Base-by-base conservation (phyloP, 768 basidiomycete species). In the Pleurotus cornucopiae region DNA sequence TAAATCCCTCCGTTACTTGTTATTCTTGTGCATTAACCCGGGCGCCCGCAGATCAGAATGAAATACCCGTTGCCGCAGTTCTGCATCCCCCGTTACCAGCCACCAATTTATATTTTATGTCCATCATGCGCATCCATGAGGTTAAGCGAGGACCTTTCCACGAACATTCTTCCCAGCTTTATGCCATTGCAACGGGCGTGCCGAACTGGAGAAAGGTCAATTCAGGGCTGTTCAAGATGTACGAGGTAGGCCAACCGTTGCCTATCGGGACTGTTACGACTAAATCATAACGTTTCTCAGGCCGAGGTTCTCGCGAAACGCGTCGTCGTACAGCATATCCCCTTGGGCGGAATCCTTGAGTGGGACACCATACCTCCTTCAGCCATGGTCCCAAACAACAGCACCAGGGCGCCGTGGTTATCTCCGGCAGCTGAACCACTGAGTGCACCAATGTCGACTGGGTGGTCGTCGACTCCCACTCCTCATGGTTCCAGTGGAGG, bases 321-420 rank as follows among this genome's bases (percentile, higher is more conserved):
- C 13, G 95, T 98, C n/a, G 96, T 98, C 4, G 92, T 98, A 3
- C 95, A 98, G 68, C 94, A 97, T 66, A 75, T 98, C 48, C 88
- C 89, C 6, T 77, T 97, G 20, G 94, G 94, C 16, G 89, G 91
- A 0, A 63, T 93, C 21, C 71, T 95, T 54, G 81, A 84, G 63
- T 92, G 91, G 91, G 76, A 70, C 47, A 30, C 45, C 37, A 46
- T 44, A 46, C 45, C 46, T 38, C 57, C 60, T 13, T 52, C 40
- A 25, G 23, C 34, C 18, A 43, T 39, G 30, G 20, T 46, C 44
- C 41, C 49, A 30, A 23, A 23, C 43, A 43, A 54, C 62, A 49
- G 38, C 20, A 39, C 30, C 9, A 11, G 30, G 30, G 30, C 54
- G 21, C 55, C 58, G 38, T 41, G 38, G 54, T 20, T 46, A 41